Conservation (phyloP, 2,329 filamentous ascomycete species). For the Teratosphaeria destructans region DNA sequence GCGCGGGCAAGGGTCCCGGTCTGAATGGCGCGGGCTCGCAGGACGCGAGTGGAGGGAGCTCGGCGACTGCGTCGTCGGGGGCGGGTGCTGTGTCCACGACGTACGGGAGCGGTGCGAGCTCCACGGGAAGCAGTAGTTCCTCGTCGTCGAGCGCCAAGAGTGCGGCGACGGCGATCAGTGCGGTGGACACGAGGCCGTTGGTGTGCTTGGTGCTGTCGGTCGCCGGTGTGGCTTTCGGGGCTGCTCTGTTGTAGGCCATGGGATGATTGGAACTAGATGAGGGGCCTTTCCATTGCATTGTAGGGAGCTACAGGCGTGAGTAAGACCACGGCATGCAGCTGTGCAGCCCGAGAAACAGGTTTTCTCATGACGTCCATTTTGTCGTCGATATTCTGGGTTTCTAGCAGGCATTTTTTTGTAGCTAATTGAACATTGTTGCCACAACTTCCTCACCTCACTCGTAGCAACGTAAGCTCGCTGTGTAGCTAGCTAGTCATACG, state of each 20-base stretch:
- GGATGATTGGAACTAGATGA: not conserved
- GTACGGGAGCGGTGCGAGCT: conserved; percentile 1
- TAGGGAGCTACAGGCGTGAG: not conserved
- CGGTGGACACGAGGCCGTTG: not conserved
- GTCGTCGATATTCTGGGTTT: too few relatives aligned
- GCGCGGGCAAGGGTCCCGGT: conserved; percentile 46
- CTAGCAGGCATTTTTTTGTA: not conserved
- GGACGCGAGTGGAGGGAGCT: conserved; percentile 39
- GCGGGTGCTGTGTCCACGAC: conserved; percentile 35
- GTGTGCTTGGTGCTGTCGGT: not conserved
- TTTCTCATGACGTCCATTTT: too few relatives aligned
- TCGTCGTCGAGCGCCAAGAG: not conserved
- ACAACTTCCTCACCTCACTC: not conserved
- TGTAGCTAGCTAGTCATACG: not conserved
- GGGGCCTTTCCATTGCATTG: not conserved
- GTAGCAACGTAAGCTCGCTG: not conserved
- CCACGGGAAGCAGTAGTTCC: not conserved
- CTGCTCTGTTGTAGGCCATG: not conserved
- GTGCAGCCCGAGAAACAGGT: not conserved
- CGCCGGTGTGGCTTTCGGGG: not conserved
- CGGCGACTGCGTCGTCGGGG: conserved; percentile 38
- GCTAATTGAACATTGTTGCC: not conserved
- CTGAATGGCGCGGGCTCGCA: conserved; percentile 39
- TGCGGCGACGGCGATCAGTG: not conserved
- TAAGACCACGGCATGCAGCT: not conserved